Evolutionary conservation across 1,284 basidiomycete genomes (phyloP), one percentile per base, ranked within the genome.

Genomic region (Ceratobasidium sp.): DNA sequence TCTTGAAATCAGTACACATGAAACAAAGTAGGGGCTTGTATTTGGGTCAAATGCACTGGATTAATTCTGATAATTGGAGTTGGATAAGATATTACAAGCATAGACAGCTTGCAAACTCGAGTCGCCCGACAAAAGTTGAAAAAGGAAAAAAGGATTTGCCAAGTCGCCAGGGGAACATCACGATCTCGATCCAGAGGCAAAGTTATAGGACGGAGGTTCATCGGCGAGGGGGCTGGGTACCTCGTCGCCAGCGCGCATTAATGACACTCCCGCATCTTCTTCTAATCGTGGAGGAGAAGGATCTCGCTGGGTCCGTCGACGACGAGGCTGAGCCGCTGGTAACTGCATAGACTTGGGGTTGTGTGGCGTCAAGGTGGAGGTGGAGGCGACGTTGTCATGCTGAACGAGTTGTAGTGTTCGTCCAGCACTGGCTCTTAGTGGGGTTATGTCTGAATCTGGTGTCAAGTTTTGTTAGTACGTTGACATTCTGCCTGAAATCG

Each of bases 241-340:
- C 2, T 65, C 61, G 20, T 74, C 71, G 33, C 59, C 71, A n/a
- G 71, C 71, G 13, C 71, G 71, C 57, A 74, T 62, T 38, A 74
- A 54, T 42, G 71, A 74, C 13, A 74, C 59, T n/a, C 71, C 71
- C 12, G 71, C 71, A 52, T 74, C 71, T 23, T 65, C 59, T 54
- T 74, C 71, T 12, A 74, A n/a, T 9, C 71, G 59, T 6, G 71
- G 71, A 65, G 71, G 71, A 5, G 71, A 74, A 10, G 61, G 46
- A 12, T 74, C 71, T 40, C 59, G 46, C 15, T 54, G 71, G 23
- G 15, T 33, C 17, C 71, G 59, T 33, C 71, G 71, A 12, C 48
- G 66, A 23, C 71, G 38, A 4, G 71, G 3, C 48, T 42, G 57
- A 2, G 71, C 12, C 10, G 23, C 7, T 50, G 15, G 48, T 52